Base-by-base conservation (phyloP, 2,329 filamentous ascomycete genomes). In the Epichloe scottii region DNA sequence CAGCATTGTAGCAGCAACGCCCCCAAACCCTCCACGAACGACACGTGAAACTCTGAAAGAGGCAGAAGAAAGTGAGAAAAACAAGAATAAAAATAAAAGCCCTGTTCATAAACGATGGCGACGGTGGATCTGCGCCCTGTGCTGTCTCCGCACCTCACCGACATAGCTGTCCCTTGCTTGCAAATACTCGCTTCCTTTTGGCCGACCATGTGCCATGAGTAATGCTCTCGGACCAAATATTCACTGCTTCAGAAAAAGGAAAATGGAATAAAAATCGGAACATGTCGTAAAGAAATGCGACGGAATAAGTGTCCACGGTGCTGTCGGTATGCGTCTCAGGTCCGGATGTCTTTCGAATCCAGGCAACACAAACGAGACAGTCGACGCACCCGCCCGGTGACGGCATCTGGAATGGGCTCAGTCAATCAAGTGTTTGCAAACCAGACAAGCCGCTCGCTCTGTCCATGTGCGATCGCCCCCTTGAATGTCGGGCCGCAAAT, bases 391-490 rank as follows among this genome's bases (percentile, higher is more conserved):
- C 39, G 14, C 7, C 19, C 10, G 11, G 21, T 17, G 26, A 1
- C 26, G n/a, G 12, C 14, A 14, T 12, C 39, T 3, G 11, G 38
- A 11, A 23, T 34, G 7, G 11, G 33, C 6, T 51, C 46, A 58
- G 41, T 74, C 70, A 52, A 79, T 73, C 42, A 64, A 63, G n/a
- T 65, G 58, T 21, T 65, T 65, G 58, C 78, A 81, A 40, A 76
- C 58, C 37, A 80, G 66, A 54, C 78, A 81, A 46, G 67, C 51
- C 3, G 62, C 65, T 35, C 69, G 68, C 59, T 80, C 76, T 11
- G 68, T 72, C 78, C 78, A 81, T 10, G 63, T 66, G 61, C 74
- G 77, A 34, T 72, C 71, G 2, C 76, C 76, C 10, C 71, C 74
- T 2, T 61, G 60, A 6, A 79, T 63, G 10, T 68, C 66, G 33